Conservation (phyloP, 495 filamentous ascomycete species). For the Neurospora hispaniola region DNA sequence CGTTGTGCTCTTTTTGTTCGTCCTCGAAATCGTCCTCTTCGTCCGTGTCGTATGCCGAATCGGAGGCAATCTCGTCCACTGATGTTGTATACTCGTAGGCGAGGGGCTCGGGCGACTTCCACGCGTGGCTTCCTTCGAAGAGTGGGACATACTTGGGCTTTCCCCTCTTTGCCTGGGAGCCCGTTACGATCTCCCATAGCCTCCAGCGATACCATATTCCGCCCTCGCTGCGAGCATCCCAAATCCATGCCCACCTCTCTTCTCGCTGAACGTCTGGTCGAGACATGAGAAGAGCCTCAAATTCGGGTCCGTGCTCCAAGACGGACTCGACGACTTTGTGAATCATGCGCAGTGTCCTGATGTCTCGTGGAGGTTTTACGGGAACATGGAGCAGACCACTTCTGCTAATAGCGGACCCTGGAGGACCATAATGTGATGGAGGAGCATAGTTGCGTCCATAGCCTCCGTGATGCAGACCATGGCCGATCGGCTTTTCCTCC, state of each 20-base stretch:
- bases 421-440: constrained; percentile 52
- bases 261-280: constrained; percentile 67
- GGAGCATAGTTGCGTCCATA: constrained; percentile 72
- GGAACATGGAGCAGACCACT: constrained; percentile 53
- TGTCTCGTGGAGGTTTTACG: constrained; percentile 64
- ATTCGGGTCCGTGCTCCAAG: constrained; percentile 70
- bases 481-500: constrained; percentile 33
- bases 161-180: constrained; percentile 25
- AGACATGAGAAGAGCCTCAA: constrained; percentile 88
- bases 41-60: constrained; percentile 75
- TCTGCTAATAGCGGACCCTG: constrained; percentile 35
- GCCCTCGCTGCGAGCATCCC: constrained; percentile 69
- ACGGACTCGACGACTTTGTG: constrained; percentile 79
- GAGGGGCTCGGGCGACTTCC: constrained; percentile 58
- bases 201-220: constrained; percentile 88
- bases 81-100: constrained; percentile 65
- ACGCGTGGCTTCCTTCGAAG: constrained; percentile 61
- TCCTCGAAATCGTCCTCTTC: constrained; percentile 80
- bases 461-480: constrained; percentile 48
- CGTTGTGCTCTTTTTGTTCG: constrained; percentile 47
- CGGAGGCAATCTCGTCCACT: constrained; percentile 67
- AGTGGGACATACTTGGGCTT: constrained; percentile 43
- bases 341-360: constrained; percentile 72
- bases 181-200: constrained; percentile 72
- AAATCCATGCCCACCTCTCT: constrained; percentile 90